Evolutionary conservation across 1,284 basidiomycete species (phyloP).

Genomic region (Boletellus deceptivus): DNA sequence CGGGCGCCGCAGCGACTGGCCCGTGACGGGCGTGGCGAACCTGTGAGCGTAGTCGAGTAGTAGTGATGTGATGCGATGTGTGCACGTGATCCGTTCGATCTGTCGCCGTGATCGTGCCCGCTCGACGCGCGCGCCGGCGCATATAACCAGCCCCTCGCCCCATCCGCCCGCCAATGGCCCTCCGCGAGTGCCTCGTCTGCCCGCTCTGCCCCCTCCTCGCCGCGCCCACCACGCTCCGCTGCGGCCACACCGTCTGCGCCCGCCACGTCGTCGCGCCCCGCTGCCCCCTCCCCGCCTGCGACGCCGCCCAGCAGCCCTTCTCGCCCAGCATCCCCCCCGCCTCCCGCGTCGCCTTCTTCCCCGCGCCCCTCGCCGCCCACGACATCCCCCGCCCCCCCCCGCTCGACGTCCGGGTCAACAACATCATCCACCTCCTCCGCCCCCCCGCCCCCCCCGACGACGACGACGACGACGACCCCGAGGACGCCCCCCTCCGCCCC

Average conservation of each 20-base stretch:
- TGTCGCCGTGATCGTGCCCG: slow-evolving; percentile 8
- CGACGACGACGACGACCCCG: slow-evolving; percentile 13
- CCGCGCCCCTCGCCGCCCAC: slow-evolving; percentile 26
- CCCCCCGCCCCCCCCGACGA: slow-evolving; percentile 10
- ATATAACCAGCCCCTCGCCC: background rate
- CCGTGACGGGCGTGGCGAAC: slow-evolving; percentile 25
- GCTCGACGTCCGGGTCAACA: slow-evolving; percentile 64
- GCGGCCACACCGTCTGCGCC: slow-evolving; percentile 55
- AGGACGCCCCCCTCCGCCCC: slow-evolving; percentile 17
- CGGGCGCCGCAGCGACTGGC: slow-evolving; percentile 25
- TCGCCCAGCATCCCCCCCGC: slow-evolving; percentile 33
- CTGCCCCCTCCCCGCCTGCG: slow-evolving; percentile 25
- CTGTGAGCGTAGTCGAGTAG: slow-evolving; percentile 5
- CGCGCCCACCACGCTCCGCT: slow-evolving; percentile 51
- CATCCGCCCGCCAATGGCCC: slow-evolving; percentile 15
- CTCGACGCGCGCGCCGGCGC: background rate
- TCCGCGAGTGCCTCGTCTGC: slow-evolving; percentile 43
- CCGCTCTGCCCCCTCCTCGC: slow-evolving; percentile 33
- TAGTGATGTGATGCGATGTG: slow-evolving; percentile 1
- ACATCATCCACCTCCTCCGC: slow-evolving; percentile 51
- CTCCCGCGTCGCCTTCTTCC: slow-evolving; percentile 36
- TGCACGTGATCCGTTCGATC: slow-evolving; percentile 25
- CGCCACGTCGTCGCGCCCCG: slow-evolving; percentile 18
- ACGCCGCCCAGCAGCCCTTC: slow-evolving; percentile 13
- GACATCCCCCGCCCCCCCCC: slow-evolving; percentile 8